Base-by-base conservation (phyloP, 73 alveolate species). In the Blepharisma stoltei region DNA sequence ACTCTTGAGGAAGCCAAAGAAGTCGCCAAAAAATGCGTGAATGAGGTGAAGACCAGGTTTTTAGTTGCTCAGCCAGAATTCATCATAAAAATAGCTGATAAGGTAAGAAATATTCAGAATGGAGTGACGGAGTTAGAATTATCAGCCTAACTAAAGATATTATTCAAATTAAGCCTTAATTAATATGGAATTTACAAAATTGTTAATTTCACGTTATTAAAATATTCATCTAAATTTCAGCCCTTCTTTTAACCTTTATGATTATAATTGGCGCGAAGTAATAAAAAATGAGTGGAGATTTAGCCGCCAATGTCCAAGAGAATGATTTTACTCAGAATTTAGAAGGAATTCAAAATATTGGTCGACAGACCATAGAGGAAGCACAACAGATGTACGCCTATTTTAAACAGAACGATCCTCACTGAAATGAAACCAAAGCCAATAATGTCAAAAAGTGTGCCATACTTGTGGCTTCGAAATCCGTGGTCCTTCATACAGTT, bases 1-100 rank as follows among this genome's bases (percentile, higher is more conserved):
- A 93, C 95, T 49, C 78, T 81, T 20, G 94, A 92, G 67, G 97
- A 95, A 50, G 99, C 97, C 18, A 83, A 82, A n/a, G 92, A 86
- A 67, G 47, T 85, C 48, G 69, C 93, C 21, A 93, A 86, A 85
- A 80, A 92, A 70, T 93, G 99, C 80, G 85, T 93, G 66, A 43
- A 70, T 14, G 98, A 93, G 81, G 83, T 95, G 71, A 77, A 84
- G 81, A 90, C 92, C 6, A 90, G 99, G 82, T 93, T 95, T 78
- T 45, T 94, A 55, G 84, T 95, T 71, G 86, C 86, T 54, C 92
- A 93, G 84, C 90, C 89, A 46, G 81, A 81, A 43, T 95, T 90
- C 76, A 90, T 90, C 25, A 94, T 84, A 9, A 91, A 91, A 80
- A 91, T 93, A 52, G 96, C 92, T 32, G 95, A 95, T 65, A 60